These are phyloP conservation scores for Boletus sp. DNA, from an alignment of 768 basidiomycete genomes.

Conservation along the genomic window DNA sequence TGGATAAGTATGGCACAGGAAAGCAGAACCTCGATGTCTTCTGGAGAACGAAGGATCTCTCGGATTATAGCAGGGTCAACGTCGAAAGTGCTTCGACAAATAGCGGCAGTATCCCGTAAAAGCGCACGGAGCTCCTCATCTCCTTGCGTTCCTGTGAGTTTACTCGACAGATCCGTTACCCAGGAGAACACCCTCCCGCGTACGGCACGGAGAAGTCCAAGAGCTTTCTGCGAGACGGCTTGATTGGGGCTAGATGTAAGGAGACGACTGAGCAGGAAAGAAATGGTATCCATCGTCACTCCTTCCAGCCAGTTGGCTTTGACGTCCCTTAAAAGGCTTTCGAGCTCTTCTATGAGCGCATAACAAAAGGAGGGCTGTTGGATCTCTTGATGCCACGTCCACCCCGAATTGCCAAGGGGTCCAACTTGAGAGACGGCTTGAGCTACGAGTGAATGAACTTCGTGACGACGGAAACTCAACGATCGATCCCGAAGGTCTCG, in stretches of 20 bases:
- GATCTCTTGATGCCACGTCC: slow-evolving; percentile 15
- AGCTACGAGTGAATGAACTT: slow-evolving; percentile 40
- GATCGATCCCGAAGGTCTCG: slow-evolving; percentile 40
- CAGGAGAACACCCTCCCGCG: neutral
- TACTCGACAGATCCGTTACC: neutral
- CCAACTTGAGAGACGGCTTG: slow-evolving; percentile 48
- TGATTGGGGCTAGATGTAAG: neutral
- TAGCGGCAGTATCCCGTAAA: neutral
- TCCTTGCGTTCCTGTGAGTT: neutral
- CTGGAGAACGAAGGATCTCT: neutral
- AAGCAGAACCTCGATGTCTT: neutral
- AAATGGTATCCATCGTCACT: neutral
- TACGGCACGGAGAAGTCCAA: neutral
- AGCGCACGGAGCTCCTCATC: neutral
- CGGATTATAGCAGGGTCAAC: neutral
- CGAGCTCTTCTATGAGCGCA: neutral
- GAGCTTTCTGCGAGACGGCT: neutral
- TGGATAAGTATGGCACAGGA: neutral
- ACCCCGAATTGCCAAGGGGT: slow-evolving; percentile 6
- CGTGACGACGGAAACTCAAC: slow-evolving; percentile 38
- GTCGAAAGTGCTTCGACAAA: neutral
- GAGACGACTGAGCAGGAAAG: neutral
- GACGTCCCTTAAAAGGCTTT: slow-evolving; percentile 21
- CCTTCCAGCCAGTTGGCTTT: slow-evolving; percentile 10
- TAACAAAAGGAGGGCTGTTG: slow-evolving; percentile 6